Evolutionary conservation across 1,139 yeast species (phyloP), one percentile per base, ranked within the genome.

Genomic region (Torulaspora pretoriensis): DNA sequence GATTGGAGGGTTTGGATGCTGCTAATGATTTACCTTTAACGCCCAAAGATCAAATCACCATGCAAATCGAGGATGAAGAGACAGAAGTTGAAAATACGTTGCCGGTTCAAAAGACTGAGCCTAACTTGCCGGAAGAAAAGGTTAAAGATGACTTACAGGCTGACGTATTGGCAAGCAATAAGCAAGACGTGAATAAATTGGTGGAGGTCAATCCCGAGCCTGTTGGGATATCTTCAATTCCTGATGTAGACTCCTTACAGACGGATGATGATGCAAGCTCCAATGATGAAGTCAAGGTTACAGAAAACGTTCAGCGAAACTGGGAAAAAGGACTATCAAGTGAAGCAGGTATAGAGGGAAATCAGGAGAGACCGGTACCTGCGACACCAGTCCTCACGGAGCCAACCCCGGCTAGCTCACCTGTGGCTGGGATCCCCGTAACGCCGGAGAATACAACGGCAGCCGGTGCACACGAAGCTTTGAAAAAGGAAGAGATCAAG

Each of bases 401-500:
- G 10, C 33, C 33, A 7, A 16, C 9, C 10, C 22, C 9, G 3
- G 7, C 17, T 12, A 19, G 24, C 8, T 7, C 33, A 7, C 17
- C 17, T 14, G 10, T 10, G 32, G 10, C n/a, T 13, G 17, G 8
- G 3, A 26, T 17, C 10, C 25, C 35, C n/a, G 14, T 8, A 8
- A 32, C 35, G 8, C 26, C 35, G 5, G 35, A 3, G 7, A n/a
- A 8, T 32, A 9, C 14, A 14, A 10, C 35, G 9, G 16, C 29
- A 4, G 8, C 24, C 7, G 41, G 29, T n/a, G 39, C 14, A 8
- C 28, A 29, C n/a, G 34, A 37, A 16, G 35, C 16, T 9, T 29
- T 41, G 29, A 28, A 35, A 34, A 14, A 32, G 32, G 19, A 38
- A 27, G 39, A 28, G 30, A 22, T 25, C 31, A 13, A 40, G 33